Conservation (phyloP, 768 basidiomycete species). For the Hygrocybe punicea region DNA sequence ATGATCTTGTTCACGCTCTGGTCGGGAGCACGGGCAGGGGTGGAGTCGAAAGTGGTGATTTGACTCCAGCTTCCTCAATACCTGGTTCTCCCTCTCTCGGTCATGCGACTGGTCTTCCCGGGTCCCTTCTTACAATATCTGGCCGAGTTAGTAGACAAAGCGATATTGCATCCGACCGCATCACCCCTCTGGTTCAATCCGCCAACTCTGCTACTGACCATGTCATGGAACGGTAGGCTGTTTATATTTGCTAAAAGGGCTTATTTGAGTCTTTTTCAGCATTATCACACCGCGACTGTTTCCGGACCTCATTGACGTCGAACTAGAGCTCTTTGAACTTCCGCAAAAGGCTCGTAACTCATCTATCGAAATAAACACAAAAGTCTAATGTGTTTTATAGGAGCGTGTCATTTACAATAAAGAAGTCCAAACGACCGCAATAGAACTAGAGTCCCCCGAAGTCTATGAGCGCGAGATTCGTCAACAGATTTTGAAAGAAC, state of each 20-base stretch:
- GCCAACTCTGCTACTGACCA: constrained; percentile 60
- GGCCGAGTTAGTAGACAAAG: constrained; percentile 71
- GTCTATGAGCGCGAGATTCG: constrained; percentile 71
- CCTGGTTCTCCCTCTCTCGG: constrained; percentile 65
- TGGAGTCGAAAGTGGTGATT: constrained; percentile 56
- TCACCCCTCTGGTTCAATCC: constrained; percentile 45
- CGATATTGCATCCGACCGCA: constrained; percentile 52
- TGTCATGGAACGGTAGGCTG: constrained; percentile 62
- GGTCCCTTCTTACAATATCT: constrained; percentile 41
- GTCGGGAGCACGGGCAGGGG: constrained; percentile 41
- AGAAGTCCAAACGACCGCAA: constrained; percentile 72
- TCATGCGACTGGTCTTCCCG: constrained; percentile 36
- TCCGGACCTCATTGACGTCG: constrained; percentile 82
- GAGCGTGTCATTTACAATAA: constrained; percentile 82
- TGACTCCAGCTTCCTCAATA: constrained; percentile 68
- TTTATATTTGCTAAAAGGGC: constrained; percentile 3
- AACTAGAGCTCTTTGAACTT: constrained; percentile 86
- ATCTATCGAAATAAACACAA: not conserved
- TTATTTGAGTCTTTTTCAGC: constrained; percentile 33
- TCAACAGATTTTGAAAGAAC: constrained; percentile 62
- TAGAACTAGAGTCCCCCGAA: constrained; percentile 52
- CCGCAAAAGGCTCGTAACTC: constrained; percentile 66
- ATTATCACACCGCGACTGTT: constrained; percentile 60
- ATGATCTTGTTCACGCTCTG: constrained; percentile 67
- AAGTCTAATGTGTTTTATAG: constrained; percentile 32